Evolutionary conservation across 1,284 basidiomycete species (phyloP), one percentile per base, ranked within the genome.

Genomic region (Pseudozyma hubeiensis): DNA sequence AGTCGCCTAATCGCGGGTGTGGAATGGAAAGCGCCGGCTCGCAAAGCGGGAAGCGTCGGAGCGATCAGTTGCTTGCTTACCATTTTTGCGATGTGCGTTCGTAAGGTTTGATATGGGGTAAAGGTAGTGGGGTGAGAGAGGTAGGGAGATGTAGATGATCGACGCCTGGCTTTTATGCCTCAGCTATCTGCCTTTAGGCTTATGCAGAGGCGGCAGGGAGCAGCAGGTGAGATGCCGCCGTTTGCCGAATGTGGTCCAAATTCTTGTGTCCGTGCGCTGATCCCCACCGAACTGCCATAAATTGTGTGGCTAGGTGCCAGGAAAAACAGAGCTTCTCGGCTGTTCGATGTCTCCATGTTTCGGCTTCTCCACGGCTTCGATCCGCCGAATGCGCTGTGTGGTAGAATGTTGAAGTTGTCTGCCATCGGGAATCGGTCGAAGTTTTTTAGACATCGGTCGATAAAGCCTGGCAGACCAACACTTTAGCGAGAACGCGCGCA

Each of bases 41-140:
- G 61, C 48, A 54, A 40, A 40, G 53, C 40, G 16, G 61, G 53
- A 19, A 60, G 35, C 30, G 40, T 16, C 33, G 47, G 33, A n/a
- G 53, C 19, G 17, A 46, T 47, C 39, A 57, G 16, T 48, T 50
- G 70, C 56, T 66, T 66, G 64, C 70, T 73, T 67, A 73, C 70
- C 70, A 73, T 73, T 63, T 62, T 72, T 56, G 59, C 45, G 50
- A 57, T 47, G n/a, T 44, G 52, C 17, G 43, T 29, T 6, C 45
- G 9, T n/a, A 16, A 17, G 43, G 35, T 14, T 37, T 8, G 45
- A 7, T 16, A 33, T 35, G 14, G 46, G 53, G 4, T 5, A 34
- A 30, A 29, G 48, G 14, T 30, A 40, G 24, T 33, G 43, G 16
- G 30, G 17, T 17, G 29, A n/a, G 11, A 14, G n/a, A 17, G 4